Percentiles rank a stretch among this genome's conserved stretches.
phyloP scores from a whole-genome alignment of 306 rosid species.

The Pterocarpus santalinus region DNA sequence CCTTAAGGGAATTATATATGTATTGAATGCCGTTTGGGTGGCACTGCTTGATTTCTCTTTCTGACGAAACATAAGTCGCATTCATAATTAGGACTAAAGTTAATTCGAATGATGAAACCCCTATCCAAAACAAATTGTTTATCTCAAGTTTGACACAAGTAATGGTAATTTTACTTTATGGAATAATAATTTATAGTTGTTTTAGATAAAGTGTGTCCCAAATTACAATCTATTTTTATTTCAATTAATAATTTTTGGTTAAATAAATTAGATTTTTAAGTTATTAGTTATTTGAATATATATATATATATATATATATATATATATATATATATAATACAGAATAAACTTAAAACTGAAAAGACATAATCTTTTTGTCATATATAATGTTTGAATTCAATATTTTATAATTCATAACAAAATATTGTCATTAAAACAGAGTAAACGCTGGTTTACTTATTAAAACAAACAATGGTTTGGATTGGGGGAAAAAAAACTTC shows the following conservation, averaged over 20 bases:
- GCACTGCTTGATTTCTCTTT: not conserved
- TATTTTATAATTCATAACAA: not conserved
- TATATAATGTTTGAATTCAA: not conserved
- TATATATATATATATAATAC: not conserved
- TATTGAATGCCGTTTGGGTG: not conserved
- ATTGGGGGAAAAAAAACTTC: too few species aligned
- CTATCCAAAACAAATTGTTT: not conserved
- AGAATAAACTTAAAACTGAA: not conserved
- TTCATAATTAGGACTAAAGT: conserved; percentile 51
- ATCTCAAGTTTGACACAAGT: not conserved
- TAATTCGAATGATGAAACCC: conserved; percentile 47
- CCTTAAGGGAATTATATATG: not conserved
- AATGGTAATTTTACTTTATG: not conserved
- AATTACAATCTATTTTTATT: too few species aligned
- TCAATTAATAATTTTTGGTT: too few species aligned
- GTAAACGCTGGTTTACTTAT: too few species aligned
- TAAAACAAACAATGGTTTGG: too few species aligned
- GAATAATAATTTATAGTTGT: too few species aligned
- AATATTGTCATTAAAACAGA: not conserved
- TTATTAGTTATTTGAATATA: too few species aligned
- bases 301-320: too few species aligned
- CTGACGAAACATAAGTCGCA: conserved; percentile 42
- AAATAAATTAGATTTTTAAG: too few species aligned
- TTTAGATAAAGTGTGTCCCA: too few species aligned
- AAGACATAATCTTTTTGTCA: not conserved